Evolutionary conservation across 1,139 yeast species (phyloP).

Genomic region (Trichomonascaceae sp.): DNA sequence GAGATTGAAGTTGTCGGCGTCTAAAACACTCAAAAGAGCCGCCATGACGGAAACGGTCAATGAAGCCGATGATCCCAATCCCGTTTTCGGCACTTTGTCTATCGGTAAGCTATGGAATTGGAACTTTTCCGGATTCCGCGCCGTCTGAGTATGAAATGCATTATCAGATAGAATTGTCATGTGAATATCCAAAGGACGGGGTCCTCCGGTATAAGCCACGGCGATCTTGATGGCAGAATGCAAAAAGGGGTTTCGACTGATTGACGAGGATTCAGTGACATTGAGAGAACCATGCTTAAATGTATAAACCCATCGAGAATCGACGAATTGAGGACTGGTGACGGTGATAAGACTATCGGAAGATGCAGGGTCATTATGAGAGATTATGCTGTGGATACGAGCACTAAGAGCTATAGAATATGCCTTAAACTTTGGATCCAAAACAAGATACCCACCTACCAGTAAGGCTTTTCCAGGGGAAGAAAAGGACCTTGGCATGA

Average conservation of each 20-base stretch:
- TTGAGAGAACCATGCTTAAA: constrained; percentile 6
- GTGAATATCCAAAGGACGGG: constrained; percentile 27
- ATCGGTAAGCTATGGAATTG: constrained; percentile 56
- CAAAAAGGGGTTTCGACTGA: constrained; percentile 62
- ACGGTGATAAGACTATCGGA: constrained; percentile 28
- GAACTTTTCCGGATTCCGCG: constrained; percentile 37
- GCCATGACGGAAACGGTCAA: constrained; percentile 76
- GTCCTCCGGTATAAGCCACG: constrained; percentile 38
- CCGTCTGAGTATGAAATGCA: constrained; percentile 73
- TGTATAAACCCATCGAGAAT: constrained; percentile 63
- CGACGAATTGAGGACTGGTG: constrained; percentile 72
- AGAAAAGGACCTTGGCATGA: constrained; percentile 43
- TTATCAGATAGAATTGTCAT: constrained; percentile 77
- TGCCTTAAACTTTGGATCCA: constrained; percentile 68
- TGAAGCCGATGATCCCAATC: constrained; percentile 95
- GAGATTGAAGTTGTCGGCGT: constrained; percentile 20
- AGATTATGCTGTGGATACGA: constrained; percentile 77
- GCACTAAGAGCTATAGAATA: constrained; percentile 86
- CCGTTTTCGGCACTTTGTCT: constrained; percentile 80
- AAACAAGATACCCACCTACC: constrained; percentile 91
- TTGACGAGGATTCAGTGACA: not conserved
- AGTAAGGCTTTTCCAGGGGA: constrained; percentile 94
- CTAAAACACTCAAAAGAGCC: constrained; percentile 52
- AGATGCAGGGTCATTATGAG: constrained; percentile 13
- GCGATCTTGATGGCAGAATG: constrained; percentile 56